phyloP scores from a whole-genome alignment of 768 basidiomycete species.

The Polyporus arcularius region DNA sequence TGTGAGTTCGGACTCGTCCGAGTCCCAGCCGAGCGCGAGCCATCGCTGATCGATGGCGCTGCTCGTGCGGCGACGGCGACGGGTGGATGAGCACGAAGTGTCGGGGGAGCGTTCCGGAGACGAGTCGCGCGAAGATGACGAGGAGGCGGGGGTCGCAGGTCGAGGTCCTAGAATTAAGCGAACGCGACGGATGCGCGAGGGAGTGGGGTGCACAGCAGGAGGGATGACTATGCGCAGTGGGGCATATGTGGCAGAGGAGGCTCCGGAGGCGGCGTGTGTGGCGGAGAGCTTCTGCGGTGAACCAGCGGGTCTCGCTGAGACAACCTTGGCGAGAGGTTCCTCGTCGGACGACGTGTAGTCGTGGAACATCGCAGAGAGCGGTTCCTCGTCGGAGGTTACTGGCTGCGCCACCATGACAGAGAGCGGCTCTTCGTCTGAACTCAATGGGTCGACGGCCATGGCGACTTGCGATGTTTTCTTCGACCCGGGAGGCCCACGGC shows the following conservation, averaged over 20 bases:
- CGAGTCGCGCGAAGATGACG: not conserved
- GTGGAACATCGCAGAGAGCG: not conserved
- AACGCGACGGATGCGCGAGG: not conserved
- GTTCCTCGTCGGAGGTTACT: not conserved
- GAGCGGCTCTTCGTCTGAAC: not conserved
- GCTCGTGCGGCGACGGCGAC: not conserved
- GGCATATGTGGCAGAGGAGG: not conserved
- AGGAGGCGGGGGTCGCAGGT: not conserved
- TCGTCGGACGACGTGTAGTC: not conserved
- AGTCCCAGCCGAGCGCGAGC: slow-evolving; percentile 15
- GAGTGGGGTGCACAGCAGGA: not conserved
- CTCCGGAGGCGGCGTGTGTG: too few relatives aligned
- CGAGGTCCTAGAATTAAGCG: not conserved
- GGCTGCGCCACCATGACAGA: not conserved
- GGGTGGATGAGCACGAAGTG: not conserved
- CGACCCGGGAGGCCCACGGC: too few relatives aligned
- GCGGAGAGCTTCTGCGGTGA: too few relatives aligned
- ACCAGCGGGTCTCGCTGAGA: not conserved
- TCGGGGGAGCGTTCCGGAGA: not conserved
- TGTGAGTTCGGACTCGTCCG: slow-evolving; percentile 29
- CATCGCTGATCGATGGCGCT: not conserved
- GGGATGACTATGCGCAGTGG: not conserved
- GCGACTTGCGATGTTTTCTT: not conserved
- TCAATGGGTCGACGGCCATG: not conserved
- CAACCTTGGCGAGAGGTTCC: not conserved